phyloP scores from a whole-genome alignment of 768 basidiomycete genomes.

The Gloeopeniophorella convolvens region DNA sequence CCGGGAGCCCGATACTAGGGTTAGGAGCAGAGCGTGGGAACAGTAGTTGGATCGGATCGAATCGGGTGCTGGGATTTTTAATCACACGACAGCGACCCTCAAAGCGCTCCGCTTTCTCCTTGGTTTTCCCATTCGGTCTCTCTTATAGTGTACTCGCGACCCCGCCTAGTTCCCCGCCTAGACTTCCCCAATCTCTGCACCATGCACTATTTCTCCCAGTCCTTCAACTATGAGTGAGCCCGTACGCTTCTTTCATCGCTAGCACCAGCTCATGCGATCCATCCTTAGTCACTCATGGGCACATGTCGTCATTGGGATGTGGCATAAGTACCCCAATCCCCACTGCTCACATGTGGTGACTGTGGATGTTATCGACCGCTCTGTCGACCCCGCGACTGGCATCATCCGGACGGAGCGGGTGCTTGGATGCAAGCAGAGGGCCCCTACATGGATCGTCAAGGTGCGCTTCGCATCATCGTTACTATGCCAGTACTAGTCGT shows the following conservation, averaged over 20 bases:
- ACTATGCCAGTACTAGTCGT: neutral
- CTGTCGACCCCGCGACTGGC: slow-evolving; percentile 76
- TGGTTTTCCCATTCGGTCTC: too few relatives aligned
- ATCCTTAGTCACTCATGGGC: slow-evolving; percentile 76
- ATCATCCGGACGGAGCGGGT: slow-evolving; percentile 89
- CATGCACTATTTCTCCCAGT: slow-evolving; percentile 86
- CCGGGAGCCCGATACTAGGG: slow-evolving; percentile 1
- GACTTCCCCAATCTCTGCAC: neutral
- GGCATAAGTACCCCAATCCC: slow-evolving; percentile 95
- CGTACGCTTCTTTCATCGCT: neutral
- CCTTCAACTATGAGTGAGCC: slow-evolving; percentile 81
- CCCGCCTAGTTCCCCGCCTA: slow-evolving; percentile 1
- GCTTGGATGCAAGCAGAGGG: slow-evolving; percentile 86
- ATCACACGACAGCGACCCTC: too few relatives aligned
- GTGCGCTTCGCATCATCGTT: slow-evolving; percentile 37
- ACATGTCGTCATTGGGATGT: slow-evolving; percentile 88
- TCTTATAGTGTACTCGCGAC: too few relatives aligned
- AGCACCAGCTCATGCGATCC: slow-evolving; percentile 9
- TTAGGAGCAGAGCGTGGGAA: slow-evolving; percentile 3
- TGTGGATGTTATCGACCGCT: slow-evolving; percentile 81
- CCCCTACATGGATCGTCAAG: slow-evolving; percentile 90
- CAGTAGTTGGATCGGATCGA: too few relatives aligned
- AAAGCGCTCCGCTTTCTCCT: neutral
- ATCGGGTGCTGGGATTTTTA: too few relatives aligned
- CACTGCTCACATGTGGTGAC: slow-evolving; percentile 85